Evolutionary conservation across 805 yeast genomes (phyloP), one percentile per base, ranked within the genome.

Genomic region (Zygoascus flipseniorum): DNA sequence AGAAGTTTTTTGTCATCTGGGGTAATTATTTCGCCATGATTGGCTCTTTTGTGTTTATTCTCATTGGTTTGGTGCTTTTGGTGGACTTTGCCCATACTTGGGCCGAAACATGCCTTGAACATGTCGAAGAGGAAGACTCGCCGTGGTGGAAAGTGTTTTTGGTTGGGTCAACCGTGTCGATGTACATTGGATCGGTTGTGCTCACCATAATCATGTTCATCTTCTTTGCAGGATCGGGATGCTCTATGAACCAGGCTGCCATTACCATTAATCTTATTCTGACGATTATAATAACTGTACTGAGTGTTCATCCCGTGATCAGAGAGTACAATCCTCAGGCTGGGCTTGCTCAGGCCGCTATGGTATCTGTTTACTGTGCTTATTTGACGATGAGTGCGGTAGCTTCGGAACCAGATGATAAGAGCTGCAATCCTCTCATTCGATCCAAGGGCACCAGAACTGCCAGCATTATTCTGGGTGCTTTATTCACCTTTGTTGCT

Each of bases 21-120:
- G 97, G 99, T 0, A 93, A 88, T 67, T 83, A 89, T 72, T 74
- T 93, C 45, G 89, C 97, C 5, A 85, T 90, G 31, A 70, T 89
- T 5, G 83, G 89, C 61, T 88, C 96, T 45, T 85, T 92, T 2
- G 64, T 89, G 4, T 93, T 93, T 70, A 79, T 92, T 39, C 82
- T 93, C 14, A 87, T 93, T 56, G 99, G 99, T 1, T 76, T 93
- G 54, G 85, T 95, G 13, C 74, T 93, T 49, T 73, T 93, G 48
- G 97, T 93, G 32, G 99, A 93, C 69, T 93, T 89, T 75, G 98
- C 99, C 3, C 98, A 93, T 69, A 92, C 92, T 60, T 93, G 97
- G 97, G 97, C 98, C 0, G 99, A 93, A 63, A 86, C 86, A 8
- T 93, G 99, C 68, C 77, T 93, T 52, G 89, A 85, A 59, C 86